Conservation (phyloP, 2,329 filamentous ascomycete species). For the Ascochyta rabiei region DNA sequence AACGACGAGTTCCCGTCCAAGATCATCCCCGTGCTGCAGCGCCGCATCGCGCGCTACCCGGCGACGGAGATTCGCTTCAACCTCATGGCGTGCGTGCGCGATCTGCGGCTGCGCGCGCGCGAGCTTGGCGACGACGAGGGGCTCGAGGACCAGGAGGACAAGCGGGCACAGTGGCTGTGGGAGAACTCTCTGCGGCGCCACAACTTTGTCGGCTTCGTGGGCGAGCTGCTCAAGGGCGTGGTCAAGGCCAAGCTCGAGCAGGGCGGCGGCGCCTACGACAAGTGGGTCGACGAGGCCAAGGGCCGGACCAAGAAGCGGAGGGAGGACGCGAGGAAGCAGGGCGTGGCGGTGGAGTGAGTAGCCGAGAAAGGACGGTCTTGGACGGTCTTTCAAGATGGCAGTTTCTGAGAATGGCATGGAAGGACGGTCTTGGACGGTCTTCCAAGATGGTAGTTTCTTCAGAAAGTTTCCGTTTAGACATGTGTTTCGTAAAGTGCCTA, state of each 20-base stretch:
- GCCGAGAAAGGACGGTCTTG: too few relatives aligned
- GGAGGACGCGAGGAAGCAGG: constrained; percentile 53
- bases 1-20: constrained; percentile 75
- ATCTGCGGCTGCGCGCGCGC: constrained; percentile 75
- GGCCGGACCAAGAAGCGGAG: constrained; percentile 59
- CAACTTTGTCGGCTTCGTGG: constrained; percentile 96
- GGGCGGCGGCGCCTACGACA: constrained; percentile 69
- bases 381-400: too few relatives aligned
- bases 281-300: constrained; percentile 74
- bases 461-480: too few relatives aligned
- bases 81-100: constrained; percentile 87
- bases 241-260: constrained; percentile 74
- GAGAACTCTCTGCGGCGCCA: constrained; percentile 91
- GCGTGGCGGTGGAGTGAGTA: constrained; percentile 27
- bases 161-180: constrained; percentile 87
- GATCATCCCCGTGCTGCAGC: constrained; percentile 85
- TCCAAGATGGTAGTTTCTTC: too few relatives aligned
- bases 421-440: too few relatives aligned
- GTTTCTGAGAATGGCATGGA: too few relatives aligned
- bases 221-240: constrained; percentile 86
- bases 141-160: constrained; percentile 79
- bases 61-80: constrained; percentile 92
- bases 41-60: constrained; percentile 84
- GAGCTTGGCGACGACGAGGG: constrained; percentile 84
- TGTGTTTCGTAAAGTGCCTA: too few relatives aligned